Evolutionary conservation across 176 grass and related monocot genomes (phyloP).

Genomic region (Lolium rigidum): DNA sequence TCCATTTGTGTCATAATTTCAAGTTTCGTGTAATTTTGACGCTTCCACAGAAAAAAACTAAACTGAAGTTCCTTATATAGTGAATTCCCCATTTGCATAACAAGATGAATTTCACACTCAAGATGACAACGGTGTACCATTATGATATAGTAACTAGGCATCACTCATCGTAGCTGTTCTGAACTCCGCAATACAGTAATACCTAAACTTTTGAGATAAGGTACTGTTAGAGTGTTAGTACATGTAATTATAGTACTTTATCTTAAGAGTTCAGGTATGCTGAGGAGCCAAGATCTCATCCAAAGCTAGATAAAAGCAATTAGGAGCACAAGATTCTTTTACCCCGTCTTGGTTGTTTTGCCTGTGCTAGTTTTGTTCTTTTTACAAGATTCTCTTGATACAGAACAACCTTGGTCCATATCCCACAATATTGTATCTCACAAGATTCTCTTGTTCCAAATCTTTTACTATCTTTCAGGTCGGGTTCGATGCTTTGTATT

Average conservation of each 20-base stretch:
- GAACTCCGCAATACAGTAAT: neutral
- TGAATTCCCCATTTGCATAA: neutral
- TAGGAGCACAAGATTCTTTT: neutral
- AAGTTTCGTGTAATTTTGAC: neutral
- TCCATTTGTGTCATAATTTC: constrained; percentile 23
- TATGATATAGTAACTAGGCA: constrained; percentile 4
- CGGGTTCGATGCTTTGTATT: constrained; percentile 96
- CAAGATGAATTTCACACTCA: neutral
- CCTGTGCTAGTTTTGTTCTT: constrained; percentile 3
- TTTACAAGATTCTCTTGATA: neutral
- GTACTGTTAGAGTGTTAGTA: neutral
- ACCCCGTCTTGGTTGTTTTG: neutral
- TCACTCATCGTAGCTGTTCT: neutral
- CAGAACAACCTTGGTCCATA: neutral
- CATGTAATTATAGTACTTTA: neutral
- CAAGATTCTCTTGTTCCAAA: too few species aligned
- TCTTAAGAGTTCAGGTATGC: neutral
- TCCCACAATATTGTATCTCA: neutral
- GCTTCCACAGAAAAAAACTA: neutral
- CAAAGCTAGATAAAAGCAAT: neutral
- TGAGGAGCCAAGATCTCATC: constrained; percentile 11
- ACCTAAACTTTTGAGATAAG: constrained; percentile 14
- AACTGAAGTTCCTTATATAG: neutral
- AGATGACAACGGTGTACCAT: neutral
- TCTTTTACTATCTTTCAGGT: constrained; percentile 56